Percentiles rank a stretch among this genome's conserved stretches.
Evolutionary conservation across 192 early-diverging fungal species (phyloP).

Genomic region (Paraglomus occultum): DNA sequence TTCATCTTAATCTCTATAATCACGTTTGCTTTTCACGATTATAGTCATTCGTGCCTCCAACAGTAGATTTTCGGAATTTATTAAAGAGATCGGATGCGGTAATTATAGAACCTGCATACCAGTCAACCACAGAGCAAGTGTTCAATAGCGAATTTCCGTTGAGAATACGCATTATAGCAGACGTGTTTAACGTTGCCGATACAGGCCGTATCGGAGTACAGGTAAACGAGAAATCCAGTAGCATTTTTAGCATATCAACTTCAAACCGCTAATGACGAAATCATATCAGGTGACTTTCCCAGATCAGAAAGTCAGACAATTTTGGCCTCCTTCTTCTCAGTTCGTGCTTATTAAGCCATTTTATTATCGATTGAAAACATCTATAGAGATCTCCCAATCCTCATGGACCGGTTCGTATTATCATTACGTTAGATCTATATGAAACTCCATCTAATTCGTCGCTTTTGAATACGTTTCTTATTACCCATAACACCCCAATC

Average conservation of each 20-base stretch:
- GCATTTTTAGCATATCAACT: not conserved
- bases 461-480: not conserved
- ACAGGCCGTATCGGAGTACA: not conserved
- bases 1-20: not conserved
- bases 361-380: conserved; percentile 22
- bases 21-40: not conserved
- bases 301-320: conserved; percentile 14
- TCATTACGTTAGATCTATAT: not conserved
- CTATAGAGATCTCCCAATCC: conserved; percentile 25
- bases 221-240: too few relatives aligned
- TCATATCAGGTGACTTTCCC: conserved; percentile 12
- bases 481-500: too few relatives aligned
- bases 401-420: conserved; percentile 22
- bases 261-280: not conserved
- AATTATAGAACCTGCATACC: conserved; percentile 1
- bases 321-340: conserved; percentile 14
- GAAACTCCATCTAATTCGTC: not conserved
- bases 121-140: not conserved
- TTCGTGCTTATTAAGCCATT: not conserved
- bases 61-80: not conserved
- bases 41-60: not conserved
- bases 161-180: conserved; percentile 8
- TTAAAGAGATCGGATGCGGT: conserved; percentile 10
- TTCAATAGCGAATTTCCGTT: conserved; percentile 12
- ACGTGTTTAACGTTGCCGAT: conserved; percentile 4